These are phyloP conservation scores for Quercus tomentella DNA, from an alignment of 331 rosid genomes.

Conservation along the genomic window DNA sequence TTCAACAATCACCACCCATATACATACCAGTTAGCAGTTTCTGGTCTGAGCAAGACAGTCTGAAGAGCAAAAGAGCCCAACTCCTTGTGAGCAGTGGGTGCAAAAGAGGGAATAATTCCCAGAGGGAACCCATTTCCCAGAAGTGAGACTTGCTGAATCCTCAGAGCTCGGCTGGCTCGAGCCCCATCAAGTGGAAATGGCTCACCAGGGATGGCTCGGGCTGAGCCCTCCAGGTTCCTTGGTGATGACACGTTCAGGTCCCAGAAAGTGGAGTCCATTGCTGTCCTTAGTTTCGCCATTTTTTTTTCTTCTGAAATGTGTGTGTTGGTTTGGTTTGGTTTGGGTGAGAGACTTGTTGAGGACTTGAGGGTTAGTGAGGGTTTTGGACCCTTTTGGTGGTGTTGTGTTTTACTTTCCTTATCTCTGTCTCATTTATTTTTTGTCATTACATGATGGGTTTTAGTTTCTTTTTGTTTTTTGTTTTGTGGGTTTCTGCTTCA, in stretches of 20 bases:
- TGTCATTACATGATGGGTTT: no score
- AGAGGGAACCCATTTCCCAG: conserved; percentile 44
- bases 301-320: not conserved
- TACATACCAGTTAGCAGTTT: conserved; percentile 42
- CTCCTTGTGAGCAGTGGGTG: conserved; percentile 52
- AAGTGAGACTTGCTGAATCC: conserved; percentile 58
- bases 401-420: no score
- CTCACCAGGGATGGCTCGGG: conserved; percentile 60
- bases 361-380: no score
- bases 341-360: no score
- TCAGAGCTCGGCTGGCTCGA: conserved; percentile 53
- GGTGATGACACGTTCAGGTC: conserved; percentile 68
- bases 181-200: conserved; percentile 71
- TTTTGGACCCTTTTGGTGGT: no score
- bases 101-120: conserved; percentile 53
- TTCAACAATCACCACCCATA: no score
- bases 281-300: conserved; percentile 80
- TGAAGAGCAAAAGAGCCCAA: conserved; percentile 69
- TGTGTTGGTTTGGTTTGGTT: no score
- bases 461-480: no score
- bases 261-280: conserved; percentile 85
- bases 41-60: conserved; percentile 45
- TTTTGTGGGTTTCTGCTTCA: no score
- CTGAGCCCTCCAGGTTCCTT: conserved; percentile 48
- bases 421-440: no score